A percentile compares a stretch with the other conserved stretches of the same genome.
Evolutionary conservation across 225 moss, liverwort and hornwort species (phyloP).

Genomic region (Bryoerythrophyllum caledonicum): DNA sequence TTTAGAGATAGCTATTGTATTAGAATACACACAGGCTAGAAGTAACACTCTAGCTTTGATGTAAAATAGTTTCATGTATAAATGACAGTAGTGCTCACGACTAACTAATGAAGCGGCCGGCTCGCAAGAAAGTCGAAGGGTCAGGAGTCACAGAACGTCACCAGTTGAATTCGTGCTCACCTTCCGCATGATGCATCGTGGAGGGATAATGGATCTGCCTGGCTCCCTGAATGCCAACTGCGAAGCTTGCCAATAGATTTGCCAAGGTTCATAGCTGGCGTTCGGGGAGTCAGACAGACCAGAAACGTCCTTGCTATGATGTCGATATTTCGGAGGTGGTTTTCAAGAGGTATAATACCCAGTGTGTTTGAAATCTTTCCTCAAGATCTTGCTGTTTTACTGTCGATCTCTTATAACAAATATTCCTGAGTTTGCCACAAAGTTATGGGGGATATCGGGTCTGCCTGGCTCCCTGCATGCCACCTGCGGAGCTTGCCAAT

Average conservation of each 20-base stretch:
- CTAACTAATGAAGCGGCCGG: background rate
- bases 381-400: slow-evolving; percentile 20
- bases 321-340: too few species aligned
- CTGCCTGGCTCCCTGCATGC: slow-evolving; percentile 60
- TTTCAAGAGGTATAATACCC: slow-evolving; percentile 20
- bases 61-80: background rate
- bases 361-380: background rate
- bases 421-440: background rate
- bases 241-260: slow-evolving; percentile 39
- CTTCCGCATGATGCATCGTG: slow-evolving; percentile 12
- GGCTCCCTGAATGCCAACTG: slow-evolving; percentile 67
- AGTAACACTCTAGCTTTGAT: background rate
- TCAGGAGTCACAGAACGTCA: background rate
- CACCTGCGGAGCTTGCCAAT: slow-evolving; percentile 40
- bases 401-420: slow-evolving; percentile 13
- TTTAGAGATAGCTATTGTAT: background rate
- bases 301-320: slow-evolving; percentile 14
- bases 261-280: slow-evolving; percentile 46
- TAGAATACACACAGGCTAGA: background rate
- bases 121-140: background rate
- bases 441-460: slow-evolving; percentile 27
- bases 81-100: slow-evolving; percentile 4
- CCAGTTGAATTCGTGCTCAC: background rate
- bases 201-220: slow-evolving; percentile 45
- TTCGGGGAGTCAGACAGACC: slow-evolving; percentile 51